Conservation (phyloP, 495 filamentous ascomycete genomes). For the Friedmanniomyces simplex region DNA sequence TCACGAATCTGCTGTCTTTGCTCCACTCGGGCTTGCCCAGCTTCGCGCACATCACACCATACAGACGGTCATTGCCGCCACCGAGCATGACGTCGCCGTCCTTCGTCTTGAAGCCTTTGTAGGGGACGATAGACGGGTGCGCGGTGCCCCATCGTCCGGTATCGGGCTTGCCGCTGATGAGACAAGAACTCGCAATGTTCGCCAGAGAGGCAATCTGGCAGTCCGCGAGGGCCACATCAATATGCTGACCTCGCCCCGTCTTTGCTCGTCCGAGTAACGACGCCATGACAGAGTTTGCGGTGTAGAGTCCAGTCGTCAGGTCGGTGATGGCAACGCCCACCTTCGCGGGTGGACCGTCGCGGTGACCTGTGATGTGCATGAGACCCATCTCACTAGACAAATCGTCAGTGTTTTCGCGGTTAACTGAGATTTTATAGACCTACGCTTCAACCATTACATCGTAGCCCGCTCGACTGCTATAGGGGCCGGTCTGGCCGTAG, state of each 20-base stretch:
- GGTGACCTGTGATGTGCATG: conserved; percentile 91
- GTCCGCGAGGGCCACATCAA: conserved; percentile 84
- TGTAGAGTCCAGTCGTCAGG: conserved; percentile 90
- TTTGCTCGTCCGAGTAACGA: conserved; percentile 62
- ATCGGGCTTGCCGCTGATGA: conserved; percentile 84
- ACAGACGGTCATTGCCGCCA: conserved; percentile 87
- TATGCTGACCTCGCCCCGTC: conserved; percentile 75
- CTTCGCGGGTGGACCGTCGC: conserved; percentile 88
- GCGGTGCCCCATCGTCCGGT: conserved; percentile 88
- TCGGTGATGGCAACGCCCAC: conserved; percentile 96
- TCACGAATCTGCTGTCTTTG: conserved; percentile 59
- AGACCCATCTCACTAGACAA: conserved; percentile 64
- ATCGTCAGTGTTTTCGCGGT: background rate
- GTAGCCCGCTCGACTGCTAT: conserved; percentile 80
- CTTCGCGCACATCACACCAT: conserved; percentile 71
- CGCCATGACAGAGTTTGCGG: conserved; percentile 94
- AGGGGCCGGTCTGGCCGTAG: conserved; percentile 88
- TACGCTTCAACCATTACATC: conserved; percentile 97
- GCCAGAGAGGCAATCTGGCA: conserved; percentile 87
- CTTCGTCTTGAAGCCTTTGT: conserved; percentile 80
- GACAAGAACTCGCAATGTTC: conserved; percentile 84
- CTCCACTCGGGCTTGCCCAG: conserved; percentile 74
- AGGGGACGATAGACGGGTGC: conserved; percentile 97
- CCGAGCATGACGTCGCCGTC: conserved; percentile 90
- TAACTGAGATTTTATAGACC: no score